Conservation (phyloP, 1,139 yeast genomes). For the Candida tunisiensis region DNA sequence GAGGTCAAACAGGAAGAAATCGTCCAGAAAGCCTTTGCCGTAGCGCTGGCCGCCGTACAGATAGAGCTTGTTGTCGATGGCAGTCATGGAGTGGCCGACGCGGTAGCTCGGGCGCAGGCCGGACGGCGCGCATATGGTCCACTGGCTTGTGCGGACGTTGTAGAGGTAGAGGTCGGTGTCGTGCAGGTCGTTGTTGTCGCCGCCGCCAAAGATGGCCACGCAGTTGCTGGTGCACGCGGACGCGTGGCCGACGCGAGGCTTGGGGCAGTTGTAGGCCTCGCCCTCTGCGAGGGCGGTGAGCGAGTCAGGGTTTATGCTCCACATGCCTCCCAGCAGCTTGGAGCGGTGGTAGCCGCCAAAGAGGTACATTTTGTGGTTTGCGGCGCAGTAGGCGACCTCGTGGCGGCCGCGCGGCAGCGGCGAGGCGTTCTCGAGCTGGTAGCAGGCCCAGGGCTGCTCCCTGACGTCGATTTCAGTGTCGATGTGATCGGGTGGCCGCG, state of each 20-base stretch:
- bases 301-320: too few species aligned
- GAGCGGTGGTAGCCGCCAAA: constrained; percentile 92
- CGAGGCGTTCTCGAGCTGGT: too few species aligned
- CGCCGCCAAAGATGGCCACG: constrained; percentile 84
- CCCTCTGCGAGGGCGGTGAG: constrained; percentile 54
- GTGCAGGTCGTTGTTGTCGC: constrained; percentile 57
- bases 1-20: too few species aligned
- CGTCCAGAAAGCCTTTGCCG: too few species aligned
- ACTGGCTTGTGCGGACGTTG: constrained; percentile 51
- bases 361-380: constrained; percentile 63
- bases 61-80: too few species aligned
- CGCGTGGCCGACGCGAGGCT: constrained; percentile 86
- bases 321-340: constrained; percentile 53
- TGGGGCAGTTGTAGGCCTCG: constrained; percentile 41
- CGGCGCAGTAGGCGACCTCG: too few species aligned
- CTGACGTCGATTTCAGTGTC: too few species aligned
- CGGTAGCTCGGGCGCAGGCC: constrained; percentile 63
- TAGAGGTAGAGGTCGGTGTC: constrained; percentile 54
- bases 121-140: constrained; percentile 49
- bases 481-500: too few species aligned
- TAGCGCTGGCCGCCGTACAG: too few species aligned
- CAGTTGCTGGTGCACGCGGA: constrained; percentile 65
- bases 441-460: too few species aligned
- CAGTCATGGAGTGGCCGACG: constrained; percentile 88
- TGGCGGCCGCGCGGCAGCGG: too few species aligned